These are phyloP conservation scores for Cnidoscolus chayamansa DNA, from an alignment of 441 rosid genomes.

Conservation along the genomic window DNA sequence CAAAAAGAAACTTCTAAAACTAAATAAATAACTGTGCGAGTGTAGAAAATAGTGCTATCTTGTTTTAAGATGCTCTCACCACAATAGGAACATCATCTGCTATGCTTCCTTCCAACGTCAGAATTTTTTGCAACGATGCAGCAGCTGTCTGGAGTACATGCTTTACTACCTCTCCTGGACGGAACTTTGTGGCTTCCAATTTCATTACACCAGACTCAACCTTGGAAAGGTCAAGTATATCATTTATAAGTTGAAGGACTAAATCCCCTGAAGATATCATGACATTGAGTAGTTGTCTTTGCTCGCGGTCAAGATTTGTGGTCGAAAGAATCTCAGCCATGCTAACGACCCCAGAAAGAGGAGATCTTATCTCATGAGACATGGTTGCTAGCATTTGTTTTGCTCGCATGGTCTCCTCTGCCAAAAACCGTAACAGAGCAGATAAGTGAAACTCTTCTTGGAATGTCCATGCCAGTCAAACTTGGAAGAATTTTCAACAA, in stretches of 20 bases:
- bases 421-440: conserved; percentile 14
- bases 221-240: conserved; percentile 97
- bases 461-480: not conserved
- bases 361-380: conserved; percentile 99
- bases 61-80: conserved; percentile 33
- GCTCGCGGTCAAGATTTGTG: conserved; percentile 73
- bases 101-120: conserved; percentile 78
- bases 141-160: conserved; percentile 98
- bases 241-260: conserved; percentile 90
- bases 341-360: conserved; percentile 87
- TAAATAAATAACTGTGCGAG: not conserved
- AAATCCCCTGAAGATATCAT: conserved; percentile 97
- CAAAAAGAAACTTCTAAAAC: not conserved
- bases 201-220: conserved; percentile 99
- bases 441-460: conserved; percentile 8
- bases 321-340: conserved; percentile 91
- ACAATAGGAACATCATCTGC: conserved; percentile 88
- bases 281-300: conserved; percentile 67
- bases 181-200: conserved; percentile 88
- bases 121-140: conserved; percentile 71
- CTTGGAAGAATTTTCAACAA: conserved; percentile 4
- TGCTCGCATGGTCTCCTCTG: conserved; percentile 99
- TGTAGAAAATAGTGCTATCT: not conserved
- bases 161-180: conserved; percentile 89
- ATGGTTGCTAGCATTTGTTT: conserved; percentile 96